Evolutionary conservation across 768 basidiomycete species (phyloP).

Genomic region (Suillus clintonianus): DNA sequence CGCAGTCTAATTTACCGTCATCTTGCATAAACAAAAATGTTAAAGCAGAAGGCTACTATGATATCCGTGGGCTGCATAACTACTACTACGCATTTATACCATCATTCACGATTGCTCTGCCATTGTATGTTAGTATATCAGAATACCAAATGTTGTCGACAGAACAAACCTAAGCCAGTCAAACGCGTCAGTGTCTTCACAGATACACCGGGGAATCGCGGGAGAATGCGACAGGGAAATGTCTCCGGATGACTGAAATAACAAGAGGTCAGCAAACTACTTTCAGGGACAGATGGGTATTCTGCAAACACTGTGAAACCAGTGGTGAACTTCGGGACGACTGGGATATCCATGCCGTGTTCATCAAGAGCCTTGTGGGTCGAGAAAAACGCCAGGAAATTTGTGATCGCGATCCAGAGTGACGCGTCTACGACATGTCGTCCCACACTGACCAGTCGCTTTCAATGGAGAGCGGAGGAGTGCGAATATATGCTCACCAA

Average conservation of each 20-base stretch:
- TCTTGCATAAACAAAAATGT: not conserved
- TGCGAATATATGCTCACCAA: not conserved
- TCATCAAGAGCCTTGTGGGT: not conserved
- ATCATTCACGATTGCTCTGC: not conserved
- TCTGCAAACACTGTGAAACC: not conserved
- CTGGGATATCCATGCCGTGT: not conserved
- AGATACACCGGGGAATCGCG: not conserved
- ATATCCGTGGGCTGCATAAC: not conserved
- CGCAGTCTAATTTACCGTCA: slow-evolving; percentile 26
- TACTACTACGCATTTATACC: too few species aligned
- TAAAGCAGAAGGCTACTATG: not conserved
- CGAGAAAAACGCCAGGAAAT: not conserved
- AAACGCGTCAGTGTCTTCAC: not conserved
- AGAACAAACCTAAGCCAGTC: not conserved
- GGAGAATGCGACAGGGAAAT: not conserved
- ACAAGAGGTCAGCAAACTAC: not conserved
- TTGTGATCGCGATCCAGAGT: not conserved
- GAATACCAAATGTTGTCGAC: not conserved
- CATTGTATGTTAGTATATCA: not conserved
- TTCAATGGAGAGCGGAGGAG: not conserved
- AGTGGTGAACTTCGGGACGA: not conserved
- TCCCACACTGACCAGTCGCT: not conserved
- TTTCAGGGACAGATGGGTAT: not conserved
- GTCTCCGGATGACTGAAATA: not conserved
- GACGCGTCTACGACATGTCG: not conserved